Evolutionary conservation across 495 filamentous ascomycete species (phyloP).

Genomic region (Choiromyces venosus): DNA sequence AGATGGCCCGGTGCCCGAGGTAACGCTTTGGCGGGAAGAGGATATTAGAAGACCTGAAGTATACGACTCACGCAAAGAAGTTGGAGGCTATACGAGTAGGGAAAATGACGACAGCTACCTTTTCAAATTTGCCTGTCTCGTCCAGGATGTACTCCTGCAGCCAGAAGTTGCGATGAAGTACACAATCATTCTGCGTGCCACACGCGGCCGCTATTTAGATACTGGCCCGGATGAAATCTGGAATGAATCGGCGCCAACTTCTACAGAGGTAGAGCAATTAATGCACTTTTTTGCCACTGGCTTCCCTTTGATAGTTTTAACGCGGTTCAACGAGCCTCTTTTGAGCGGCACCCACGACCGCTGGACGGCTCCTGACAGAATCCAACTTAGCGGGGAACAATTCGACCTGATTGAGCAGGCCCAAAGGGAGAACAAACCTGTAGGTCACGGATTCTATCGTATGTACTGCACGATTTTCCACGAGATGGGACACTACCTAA

Average conservation of each 20-base stretch:
- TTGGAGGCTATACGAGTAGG: not conserved
- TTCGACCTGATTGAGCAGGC: slow-evolving; percentile 26
- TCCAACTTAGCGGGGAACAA: slow-evolving; percentile 18
- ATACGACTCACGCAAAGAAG: slow-evolving; percentile 19
- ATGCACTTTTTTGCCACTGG: slow-evolving; percentile 26
- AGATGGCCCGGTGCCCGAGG: slow-evolving; percentile 5
- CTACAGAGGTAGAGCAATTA: slow-evolving; percentile 18
- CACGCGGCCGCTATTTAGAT: slow-evolving; percentile 21
- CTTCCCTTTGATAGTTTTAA: slow-evolving; percentile 17
- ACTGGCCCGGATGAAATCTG: slow-evolving; percentile 15
- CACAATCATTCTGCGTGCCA: slow-evolving; percentile 20
- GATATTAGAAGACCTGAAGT: slow-evolving; percentile 5
- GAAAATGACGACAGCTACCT: slow-evolving; percentile 23
- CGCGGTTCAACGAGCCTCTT: not conserved
- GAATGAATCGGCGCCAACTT: slow-evolving; percentile 19
- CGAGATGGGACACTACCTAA: slow-evolving; percentile 33
- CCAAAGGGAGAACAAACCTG: slow-evolving; percentile 16
- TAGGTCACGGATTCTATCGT: slow-evolving; percentile 27
- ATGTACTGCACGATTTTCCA: slow-evolving; percentile 17
- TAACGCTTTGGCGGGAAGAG: slow-evolving; percentile 17
- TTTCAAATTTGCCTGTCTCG: slow-evolving; percentile 21
- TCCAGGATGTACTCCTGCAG: slow-evolving; percentile 13
- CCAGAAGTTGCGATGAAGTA: slow-evolving; percentile 34
- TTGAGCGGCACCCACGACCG: slow-evolving; percentile 17
- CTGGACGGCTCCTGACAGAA: not conserved